A percentile compares a stretch with the other conserved stretches of the same genome.
These are phyloP conservation scores for Talaromyces sp. DNA, from an alignment of 2,329 filamentous ascomycete species.

Conservation along the genomic window DNA sequence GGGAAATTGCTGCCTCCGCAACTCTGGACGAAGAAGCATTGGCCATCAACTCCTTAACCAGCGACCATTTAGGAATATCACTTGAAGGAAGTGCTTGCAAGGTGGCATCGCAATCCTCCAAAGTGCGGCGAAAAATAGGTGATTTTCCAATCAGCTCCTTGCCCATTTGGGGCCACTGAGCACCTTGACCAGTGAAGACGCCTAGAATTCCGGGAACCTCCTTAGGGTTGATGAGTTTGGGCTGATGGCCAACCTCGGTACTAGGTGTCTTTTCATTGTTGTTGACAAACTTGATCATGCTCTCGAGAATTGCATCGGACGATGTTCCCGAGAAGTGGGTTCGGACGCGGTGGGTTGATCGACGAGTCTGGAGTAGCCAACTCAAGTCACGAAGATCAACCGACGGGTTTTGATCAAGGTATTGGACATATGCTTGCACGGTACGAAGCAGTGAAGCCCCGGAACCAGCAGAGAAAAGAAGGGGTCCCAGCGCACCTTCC, in stretches of 20 bases:
- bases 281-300: neutral
- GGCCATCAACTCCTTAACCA: neutral
- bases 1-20: slow-evolving; percentile 15
- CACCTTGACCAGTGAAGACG: slow-evolving; percentile 34
- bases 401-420: slow-evolving; percentile 33
- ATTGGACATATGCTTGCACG: slow-evolving; percentile 10
- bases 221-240: neutral
- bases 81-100: slow-evolving; percentile 8
- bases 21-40: slow-evolving; percentile 3
- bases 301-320: neutral
- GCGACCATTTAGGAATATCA: slow-evolving; percentile 15
- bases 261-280: neutral
- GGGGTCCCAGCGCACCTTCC: slow-evolving; percentile 8
- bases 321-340: neutral
- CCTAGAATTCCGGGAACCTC: neutral
- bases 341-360: neutral
- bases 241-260: neutral
- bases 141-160: slow-evolving; percentile 12
- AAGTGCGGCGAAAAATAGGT: neutral
- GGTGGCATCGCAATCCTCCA: neutral
- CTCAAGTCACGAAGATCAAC: slow-evolving; percentile 15
- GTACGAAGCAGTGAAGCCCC: neutral
- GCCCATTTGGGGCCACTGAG: slow-evolving; percentile 31
- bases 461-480: neutral
- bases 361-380: neutral